Percentiles rank a stretch among this genome's conserved stretches.
Evolutionary conservation across 768 basidiomycete species (phyloP).

Genomic region (Gymnopilus junonius): DNA sequence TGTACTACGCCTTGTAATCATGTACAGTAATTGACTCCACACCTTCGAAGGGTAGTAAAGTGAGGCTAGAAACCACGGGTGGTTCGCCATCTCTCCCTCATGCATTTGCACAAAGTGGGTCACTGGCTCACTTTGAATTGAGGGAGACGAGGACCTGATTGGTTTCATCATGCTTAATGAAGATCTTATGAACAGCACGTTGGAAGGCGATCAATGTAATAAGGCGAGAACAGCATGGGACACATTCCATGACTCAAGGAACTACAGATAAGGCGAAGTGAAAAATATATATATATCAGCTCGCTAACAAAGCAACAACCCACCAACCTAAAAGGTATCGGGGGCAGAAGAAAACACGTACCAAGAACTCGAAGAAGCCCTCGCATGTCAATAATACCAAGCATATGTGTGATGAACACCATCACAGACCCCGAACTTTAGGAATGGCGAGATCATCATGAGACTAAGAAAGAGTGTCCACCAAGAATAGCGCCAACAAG

Average conservation of each 20-base stretch:
- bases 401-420: slow-evolving; percentile 85
- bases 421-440: slow-evolving; percentile 91
- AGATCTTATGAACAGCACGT: slow-evolving; percentile 89
- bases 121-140: no score
- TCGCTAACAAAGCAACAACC: not conserved
- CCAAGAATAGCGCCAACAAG: slow-evolving; percentile 83
- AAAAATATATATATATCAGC: not conserved
- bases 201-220: slow-evolving; percentile 92
- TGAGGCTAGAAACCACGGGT: no score
- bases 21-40: no score
- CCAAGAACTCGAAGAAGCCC: slow-evolving; percentile 96
- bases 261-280: slow-evolving; percentile 49
- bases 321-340: not conserved
- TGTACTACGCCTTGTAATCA: no score
- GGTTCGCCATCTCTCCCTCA: no score
- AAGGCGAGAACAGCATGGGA: slow-evolving; percentile 91
- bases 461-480: slow-evolving; percentile 94
- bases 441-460: slow-evolving; percentile 83
- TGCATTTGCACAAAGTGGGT: no score
- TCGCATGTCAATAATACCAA: slow-evolving; percentile 86
- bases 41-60: no score
- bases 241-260: slow-evolving; percentile 89
- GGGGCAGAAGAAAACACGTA: slow-evolving; percentile 41
- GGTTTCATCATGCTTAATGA: slow-evolving; percentile 99
- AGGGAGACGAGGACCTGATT: no score